Conservation (phyloP, 2,329 filamentous ascomycete species). For the Colletotrichum incanum region DNA sequence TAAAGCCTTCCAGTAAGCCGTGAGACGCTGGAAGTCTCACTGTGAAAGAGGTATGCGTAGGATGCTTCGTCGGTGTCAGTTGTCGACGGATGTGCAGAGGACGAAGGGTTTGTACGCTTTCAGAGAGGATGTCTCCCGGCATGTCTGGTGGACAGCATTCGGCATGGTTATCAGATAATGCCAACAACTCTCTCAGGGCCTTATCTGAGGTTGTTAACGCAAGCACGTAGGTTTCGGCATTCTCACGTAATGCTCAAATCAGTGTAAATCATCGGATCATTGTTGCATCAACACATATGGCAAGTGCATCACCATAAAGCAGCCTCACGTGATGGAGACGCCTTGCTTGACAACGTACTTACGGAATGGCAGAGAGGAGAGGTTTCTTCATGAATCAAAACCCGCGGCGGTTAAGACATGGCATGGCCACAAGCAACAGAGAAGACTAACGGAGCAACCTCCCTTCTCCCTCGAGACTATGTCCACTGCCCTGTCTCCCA, state of each 20-base stretch:
- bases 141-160: background rate
- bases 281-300: background rate
- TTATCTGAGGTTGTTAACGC: background rate
- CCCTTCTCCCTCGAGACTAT: constrained; percentile 1
- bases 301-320: background rate
- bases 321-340: background rate
- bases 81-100: background rate
- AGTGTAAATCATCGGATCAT: background rate
- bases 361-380: constrained; percentile 31
- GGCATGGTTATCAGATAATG: background rate
- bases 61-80: background rate
- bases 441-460: background rate
- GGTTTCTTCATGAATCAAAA: constrained; percentile 19
- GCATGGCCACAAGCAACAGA: background rate
- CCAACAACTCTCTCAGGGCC: background rate
- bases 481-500: background rate
- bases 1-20: background rate
- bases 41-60: background rate
- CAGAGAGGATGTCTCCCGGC: too few species aligned
- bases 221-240: background rate
- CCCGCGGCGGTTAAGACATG: background rate
- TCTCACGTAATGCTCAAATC: background rate
- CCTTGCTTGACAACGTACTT: background rate
- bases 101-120: background rate
- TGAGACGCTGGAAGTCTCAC: background rate